Evolutionary conservation across 176 grass and related monocot species (phyloP).

Genomic region (Rhynchospora pubera): DNA sequence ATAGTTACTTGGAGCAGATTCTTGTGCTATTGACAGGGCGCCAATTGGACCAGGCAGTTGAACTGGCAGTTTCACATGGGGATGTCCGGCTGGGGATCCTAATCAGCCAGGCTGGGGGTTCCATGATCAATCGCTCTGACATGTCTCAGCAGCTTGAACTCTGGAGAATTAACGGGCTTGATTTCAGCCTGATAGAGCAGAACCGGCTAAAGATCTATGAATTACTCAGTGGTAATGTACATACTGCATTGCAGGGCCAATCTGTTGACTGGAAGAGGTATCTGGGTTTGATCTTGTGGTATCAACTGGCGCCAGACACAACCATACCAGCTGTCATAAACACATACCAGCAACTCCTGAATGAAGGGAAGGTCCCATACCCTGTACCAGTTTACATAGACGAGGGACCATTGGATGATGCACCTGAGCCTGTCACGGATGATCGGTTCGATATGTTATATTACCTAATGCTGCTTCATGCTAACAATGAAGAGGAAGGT

Average conservation of each 20-base stretch:
- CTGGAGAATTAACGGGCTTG: slow-evolving; percentile 82
- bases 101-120: slow-evolving; percentile 82
- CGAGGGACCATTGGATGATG: slow-evolving; percentile 75
- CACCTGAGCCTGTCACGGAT: slow-evolving; percentile 45
- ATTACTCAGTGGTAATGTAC: slow-evolving; percentile 72
- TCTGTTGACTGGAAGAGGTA: slow-evolving; percentile 90
- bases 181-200: slow-evolving; percentile 77
- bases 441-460: slow-evolving; percentile 73
- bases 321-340: slow-evolving; percentile 48
- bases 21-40: slow-evolving; percentile 74
- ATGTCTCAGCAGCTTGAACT: slow-evolving; percentile 64
- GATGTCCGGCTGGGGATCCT: slow-evolving; percentile 74
- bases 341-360: slow-evolving; percentile 63
- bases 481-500: slow-evolving; percentile 37
- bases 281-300: slow-evolving; percentile 86
- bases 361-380: slow-evolving; percentile 71
- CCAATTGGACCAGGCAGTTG: slow-evolving; percentile 65
- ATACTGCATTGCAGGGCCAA: slow-evolving; percentile 51
- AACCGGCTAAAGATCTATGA: slow-evolving; percentile 80
- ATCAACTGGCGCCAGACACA: slow-evolving; percentile 66
- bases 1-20: slow-evolving; percentile 77
- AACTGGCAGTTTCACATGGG: slow-evolving; percentile 70
- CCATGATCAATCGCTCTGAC: slow-evolving; percentile 67
- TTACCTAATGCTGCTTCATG: slow-evolving; percentile 97
- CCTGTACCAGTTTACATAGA: slow-evolving; percentile 89